These are phyloP conservation scores for Blastomyces parvus DNA, from an alignment of 2,329 filamentous ascomycete genomes.

Conservation along the genomic window DNA sequence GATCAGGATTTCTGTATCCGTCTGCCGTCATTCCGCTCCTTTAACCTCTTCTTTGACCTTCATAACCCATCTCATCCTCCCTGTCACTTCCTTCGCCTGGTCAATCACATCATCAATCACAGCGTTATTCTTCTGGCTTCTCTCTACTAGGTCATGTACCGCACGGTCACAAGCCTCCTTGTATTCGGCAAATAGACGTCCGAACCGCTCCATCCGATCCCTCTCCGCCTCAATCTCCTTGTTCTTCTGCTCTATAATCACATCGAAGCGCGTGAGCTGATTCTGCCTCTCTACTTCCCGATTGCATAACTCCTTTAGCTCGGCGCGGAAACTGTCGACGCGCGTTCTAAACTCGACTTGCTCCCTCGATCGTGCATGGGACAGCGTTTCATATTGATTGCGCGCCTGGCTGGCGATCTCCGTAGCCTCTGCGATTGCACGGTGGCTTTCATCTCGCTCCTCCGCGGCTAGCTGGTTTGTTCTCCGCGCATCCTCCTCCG, in stretches of 20 bases:
- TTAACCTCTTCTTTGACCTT: conserved; percentile 32
- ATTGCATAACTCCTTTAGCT: conserved; percentile 27
- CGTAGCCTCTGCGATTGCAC: conserved; percentile 29
- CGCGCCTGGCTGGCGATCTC: conserved; percentile 32
- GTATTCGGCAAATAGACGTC: conserved; percentile 34
- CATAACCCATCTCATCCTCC: conserved; percentile 42
- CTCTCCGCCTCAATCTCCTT: conserved; percentile 34
- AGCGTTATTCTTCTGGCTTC: conserved; percentile 23
- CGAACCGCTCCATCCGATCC: conserved; percentile 33
- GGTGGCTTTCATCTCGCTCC: conserved; percentile 33
- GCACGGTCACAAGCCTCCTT: conserved; percentile 34
- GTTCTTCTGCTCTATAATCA: conserved; percentile 39
- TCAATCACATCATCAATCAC: conserved; percentile 30
- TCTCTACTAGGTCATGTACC: conserved; percentile 27
- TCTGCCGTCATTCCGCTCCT: conserved; percentile 20
- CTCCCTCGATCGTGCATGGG: conserved; percentile 32
- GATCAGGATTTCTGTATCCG: not conserved
- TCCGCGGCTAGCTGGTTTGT: conserved; percentile 32
- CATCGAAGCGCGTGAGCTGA: conserved; percentile 34
- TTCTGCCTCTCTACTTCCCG: conserved; percentile 30
- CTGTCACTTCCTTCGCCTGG: conserved; percentile 35
- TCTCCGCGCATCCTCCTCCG: conserved; percentile 32
- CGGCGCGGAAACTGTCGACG: conserved; percentile 30
- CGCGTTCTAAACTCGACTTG: conserved; percentile 32
- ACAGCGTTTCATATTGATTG: conserved; percentile 38